Conservation (phyloP, 2,329 filamentous ascomycete genomes). For the Pseudogymnoascus sp. region DNA sequence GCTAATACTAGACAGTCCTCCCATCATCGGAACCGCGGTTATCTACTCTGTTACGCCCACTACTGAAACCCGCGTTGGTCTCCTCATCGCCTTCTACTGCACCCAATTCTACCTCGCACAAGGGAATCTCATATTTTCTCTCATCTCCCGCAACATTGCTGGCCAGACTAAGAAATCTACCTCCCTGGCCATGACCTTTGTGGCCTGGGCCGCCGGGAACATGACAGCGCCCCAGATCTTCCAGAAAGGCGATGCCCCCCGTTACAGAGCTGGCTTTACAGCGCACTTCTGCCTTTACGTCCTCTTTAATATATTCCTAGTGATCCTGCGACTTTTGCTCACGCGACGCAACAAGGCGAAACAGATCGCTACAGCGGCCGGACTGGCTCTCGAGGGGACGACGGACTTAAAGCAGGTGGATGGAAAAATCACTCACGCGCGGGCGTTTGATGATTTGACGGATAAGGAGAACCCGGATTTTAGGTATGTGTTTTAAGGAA, state of each 20-base stretch:
- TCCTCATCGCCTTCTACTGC: slow-evolving; percentile 25
- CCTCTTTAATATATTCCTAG: slow-evolving; percentile 27
- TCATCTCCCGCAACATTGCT: slow-evolving; percentile 42
- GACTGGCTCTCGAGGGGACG: not conserved
- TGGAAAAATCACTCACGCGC: not conserved
- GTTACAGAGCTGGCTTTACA: slow-evolving; percentile 27
- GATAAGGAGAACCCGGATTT: slow-evolving; percentile 20
- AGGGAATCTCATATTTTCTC: slow-evolving; percentile 37
- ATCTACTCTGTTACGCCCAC: slow-evolving; percentile 20
- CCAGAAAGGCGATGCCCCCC: slow-evolving; percentile 16
- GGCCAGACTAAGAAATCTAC: slow-evolving; percentile 43
- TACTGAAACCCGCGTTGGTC: slow-evolving; percentile 16
- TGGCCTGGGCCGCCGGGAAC: slow-evolving; percentile 52
- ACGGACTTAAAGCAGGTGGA: slow-evolving; percentile 9
- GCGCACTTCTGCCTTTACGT: slow-evolving; percentile 30
- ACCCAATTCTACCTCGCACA: slow-evolving; percentile 22
- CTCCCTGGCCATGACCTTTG: slow-evolving; percentile 46
- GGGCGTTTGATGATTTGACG: slow-evolving; percentile 17
- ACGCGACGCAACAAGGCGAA: slow-evolving; percentile 30
- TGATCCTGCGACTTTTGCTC: slow-evolving; percentile 32
- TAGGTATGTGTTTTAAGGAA: slow-evolving; percentile 12
- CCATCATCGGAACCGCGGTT: slow-evolving; percentile 20
- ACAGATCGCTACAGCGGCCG: not conserved
- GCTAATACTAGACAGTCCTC: slow-evolving; percentile 12
- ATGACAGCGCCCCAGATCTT: slow-evolving; percentile 57